Conservation (phyloP, 371 early-diverging fungal species). For the Aphelidium insulamus region DNA sequence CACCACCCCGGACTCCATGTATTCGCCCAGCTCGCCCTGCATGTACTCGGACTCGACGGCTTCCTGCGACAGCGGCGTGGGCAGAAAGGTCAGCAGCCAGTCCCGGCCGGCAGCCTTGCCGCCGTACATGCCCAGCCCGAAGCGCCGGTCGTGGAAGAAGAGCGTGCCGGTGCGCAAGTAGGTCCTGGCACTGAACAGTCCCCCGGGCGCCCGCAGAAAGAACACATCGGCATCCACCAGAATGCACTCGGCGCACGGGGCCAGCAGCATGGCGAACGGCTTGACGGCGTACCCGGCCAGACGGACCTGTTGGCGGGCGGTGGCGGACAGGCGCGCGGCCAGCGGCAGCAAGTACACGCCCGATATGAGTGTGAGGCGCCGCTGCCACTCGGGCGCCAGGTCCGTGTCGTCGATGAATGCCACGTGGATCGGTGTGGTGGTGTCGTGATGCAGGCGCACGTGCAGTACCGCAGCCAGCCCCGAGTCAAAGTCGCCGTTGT, state of each 20-base stretch:
- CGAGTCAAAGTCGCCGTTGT: too few relatives aligned
- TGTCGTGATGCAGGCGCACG: too few relatives aligned
- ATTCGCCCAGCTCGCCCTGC: slow-evolving; percentile 5
- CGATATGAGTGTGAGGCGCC: too few relatives aligned
- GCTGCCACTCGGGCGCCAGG: too few relatives aligned
- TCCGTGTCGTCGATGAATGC: too few relatives aligned
- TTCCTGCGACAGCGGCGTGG: slow-evolving; percentile 1
- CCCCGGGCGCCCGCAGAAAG: slow-evolving; percentile 14
- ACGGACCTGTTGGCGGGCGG: too few relatives aligned
- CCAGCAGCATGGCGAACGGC: background rate
- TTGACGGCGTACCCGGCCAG: too few relatives aligned
- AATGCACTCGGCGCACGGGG: background rate
- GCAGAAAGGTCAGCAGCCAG: background rate
- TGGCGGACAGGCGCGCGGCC: too few relatives aligned
- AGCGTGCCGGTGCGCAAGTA: slow-evolving; percentile 9
- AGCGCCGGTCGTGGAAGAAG: slow-evolving; percentile 11
- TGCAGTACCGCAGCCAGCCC: too few relatives aligned
- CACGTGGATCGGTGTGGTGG: too few relatives aligned
- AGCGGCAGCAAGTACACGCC: too few relatives aligned
- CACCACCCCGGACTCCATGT: slow-evolving; percentile 15
- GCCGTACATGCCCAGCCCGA: background rate
- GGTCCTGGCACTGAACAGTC: slow-evolving; percentile 4
- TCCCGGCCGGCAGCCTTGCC: background rate
- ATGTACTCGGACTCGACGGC: slow-evolving; percentile 1
- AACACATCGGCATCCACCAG: background rate